Evolutionary conservation across 1,284 basidiomycete species (phyloP).

Genomic region (Uromyces viciae-fabae): DNA sequence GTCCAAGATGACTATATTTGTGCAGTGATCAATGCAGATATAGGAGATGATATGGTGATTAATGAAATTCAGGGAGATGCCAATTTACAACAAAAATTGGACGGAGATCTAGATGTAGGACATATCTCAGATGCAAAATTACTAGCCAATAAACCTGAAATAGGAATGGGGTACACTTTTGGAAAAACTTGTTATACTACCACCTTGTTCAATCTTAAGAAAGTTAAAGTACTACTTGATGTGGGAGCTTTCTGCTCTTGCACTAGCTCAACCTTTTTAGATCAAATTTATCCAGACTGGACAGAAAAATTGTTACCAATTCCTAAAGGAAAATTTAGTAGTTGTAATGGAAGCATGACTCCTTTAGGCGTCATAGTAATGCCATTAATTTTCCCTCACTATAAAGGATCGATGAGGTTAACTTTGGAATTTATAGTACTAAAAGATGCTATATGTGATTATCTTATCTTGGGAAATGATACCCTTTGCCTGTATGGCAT

Average conservation of each 20-base stretch:
- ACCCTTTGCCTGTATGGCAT: slow-evolving; percentile 7
- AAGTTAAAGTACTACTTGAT: neutral
- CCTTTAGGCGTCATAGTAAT: neutral
- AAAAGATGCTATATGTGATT: neutral
- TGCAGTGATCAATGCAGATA: neutral
- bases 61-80: slow-evolving; percentile 2
- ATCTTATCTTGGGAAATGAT: slow-evolving; percentile 7
- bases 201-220: neutral
- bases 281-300: neutral
- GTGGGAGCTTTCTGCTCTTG: slow-evolving; percentile 9
- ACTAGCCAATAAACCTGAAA: neutral
- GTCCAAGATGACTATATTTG: neutral
- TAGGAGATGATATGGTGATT: neutral
- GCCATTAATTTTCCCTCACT: neutral
- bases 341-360: slow-evolving; percentile 2
- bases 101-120: neutral
- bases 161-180: neutral
- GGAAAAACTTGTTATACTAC: neutral
- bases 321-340: neutral
- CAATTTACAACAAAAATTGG: neutral
- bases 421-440: neutral
- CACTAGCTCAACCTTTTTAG: neutral
- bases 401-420: neutral
- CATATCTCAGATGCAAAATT: slow-evolving; percentile 6
- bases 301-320: neutral